phyloP scores from a whole-genome alignment of 192 early-diverging fungal genomes.

The Coemansia sp. region DNA sequence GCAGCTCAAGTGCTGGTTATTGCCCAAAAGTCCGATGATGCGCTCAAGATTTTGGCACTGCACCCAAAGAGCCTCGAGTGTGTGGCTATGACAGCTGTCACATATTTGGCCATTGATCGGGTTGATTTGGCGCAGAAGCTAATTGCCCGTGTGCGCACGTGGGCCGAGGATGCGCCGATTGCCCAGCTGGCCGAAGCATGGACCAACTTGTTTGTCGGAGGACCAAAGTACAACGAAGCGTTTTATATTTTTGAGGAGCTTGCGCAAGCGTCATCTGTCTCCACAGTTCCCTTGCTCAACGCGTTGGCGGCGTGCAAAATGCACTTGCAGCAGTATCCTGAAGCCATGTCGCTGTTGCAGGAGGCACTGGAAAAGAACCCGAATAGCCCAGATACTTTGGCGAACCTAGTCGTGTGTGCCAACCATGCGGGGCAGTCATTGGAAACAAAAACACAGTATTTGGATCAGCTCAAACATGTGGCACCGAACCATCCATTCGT shows the following conservation, averaged over 20 bases:
- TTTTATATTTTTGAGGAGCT: conserved; percentile 95
- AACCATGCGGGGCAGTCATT: conserved; percentile 65
- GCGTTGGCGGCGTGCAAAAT: conserved; percentile 82
- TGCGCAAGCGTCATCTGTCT: conserved; percentile 68
- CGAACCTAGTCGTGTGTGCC: conserved; percentile 80
- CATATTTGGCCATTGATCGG: conserved; percentile 76
- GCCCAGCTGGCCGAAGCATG: conserved; percentile 92
- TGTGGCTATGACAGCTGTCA: conserved; percentile 72
- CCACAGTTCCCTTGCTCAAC: conserved; percentile 72
- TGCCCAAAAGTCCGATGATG: conserved; percentile 67
- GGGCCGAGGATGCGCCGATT: conserved; percentile 95
- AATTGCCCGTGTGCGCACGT: conserved; percentile 70
- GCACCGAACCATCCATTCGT: conserved; percentile 79
- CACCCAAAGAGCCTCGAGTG: conserved; percentile 80
- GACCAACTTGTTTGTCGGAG: conserved; percentile 71
- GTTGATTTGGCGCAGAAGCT: conserved; percentile 83
- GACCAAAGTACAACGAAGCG: conserved; percentile 79
- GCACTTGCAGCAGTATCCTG: conserved; percentile 72
- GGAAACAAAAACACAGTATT: conserved; percentile 64
- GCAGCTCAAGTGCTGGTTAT: conserved; percentile 63
- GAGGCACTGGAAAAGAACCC: conserved; percentile 73
- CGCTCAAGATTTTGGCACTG: conserved; percentile 64
- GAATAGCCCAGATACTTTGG: conserved; percentile 78
- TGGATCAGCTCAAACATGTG: conserved; percentile 70
- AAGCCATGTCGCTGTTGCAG: conserved; percentile 77